Evolutionary conservation across 345 rosid genomes (phyloP), one percentile per base, ranked within the genome.

Genomic region (Populus tremula): DNA sequence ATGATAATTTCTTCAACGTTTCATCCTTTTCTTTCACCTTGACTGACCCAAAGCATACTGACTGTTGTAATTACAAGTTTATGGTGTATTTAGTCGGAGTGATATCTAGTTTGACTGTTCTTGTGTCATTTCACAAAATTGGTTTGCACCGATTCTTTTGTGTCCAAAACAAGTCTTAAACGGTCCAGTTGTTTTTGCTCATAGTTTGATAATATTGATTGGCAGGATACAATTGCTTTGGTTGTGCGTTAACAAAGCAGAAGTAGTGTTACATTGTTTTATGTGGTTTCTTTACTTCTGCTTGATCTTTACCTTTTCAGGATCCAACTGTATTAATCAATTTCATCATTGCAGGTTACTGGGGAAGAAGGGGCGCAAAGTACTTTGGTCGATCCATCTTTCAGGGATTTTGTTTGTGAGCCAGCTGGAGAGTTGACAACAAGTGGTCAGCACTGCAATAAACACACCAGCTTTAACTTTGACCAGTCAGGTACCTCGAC

Each of bases 341-440:
- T 43, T 13, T 74, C n/a, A 67, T 54, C 31, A 20, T 71, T 31
- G 25, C 69, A 85, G 86, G 83, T 79, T 80, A 69, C 45, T 54
- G 76, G 70, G 67, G 88, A 81, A 61, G 87, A 80, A 75, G 89
- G 82, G 74, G 18, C 80, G 4, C 87, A 71, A 31, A 88, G 91
- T 81, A 77, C 88, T 31, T 53, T 87, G 80, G 43, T 84, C 50
- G 82, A 85, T 61, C 76, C 79, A 33, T 78, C 86, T 62, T 43
- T 75, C 2, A 73, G 82, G 64, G 90, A 82, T 59, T 71, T 74
- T 50, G 71, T 77, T 74, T 76, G 84, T 20, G 71, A 85, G 83
- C 82, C 78, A 54, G 12, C 31, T 16, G 29, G 47, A 36, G 75
- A 54, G 25, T 67, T 61, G 20, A 66, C 75, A 17, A 36, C 75